Conservation (phyloP, 2,329 filamentous ascomycete species). For the Aspergillus aculeatinus region DNA sequence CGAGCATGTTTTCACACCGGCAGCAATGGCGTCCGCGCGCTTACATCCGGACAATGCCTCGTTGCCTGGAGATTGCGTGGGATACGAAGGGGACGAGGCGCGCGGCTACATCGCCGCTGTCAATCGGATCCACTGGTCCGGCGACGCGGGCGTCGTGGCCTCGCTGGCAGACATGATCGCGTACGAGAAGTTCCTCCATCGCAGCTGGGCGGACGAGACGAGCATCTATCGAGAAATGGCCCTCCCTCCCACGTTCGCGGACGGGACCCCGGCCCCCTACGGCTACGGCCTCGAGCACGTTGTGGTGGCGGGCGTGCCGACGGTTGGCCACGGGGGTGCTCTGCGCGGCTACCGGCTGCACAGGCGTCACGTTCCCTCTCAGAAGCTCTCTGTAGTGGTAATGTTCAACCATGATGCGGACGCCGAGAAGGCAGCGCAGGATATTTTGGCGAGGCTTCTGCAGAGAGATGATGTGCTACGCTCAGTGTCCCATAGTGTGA, state of each 20-base stretch:
- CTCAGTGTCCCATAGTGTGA: conserved; percentile 10
- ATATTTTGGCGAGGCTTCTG: conserved; percentile 29
- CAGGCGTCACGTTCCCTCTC: conserved; percentile 36
- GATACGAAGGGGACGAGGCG: conserved; percentile 45
- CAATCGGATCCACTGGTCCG: conserved; percentile 49
- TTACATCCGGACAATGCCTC: conserved; percentile 40
- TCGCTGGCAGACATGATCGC: conserved; percentile 49
- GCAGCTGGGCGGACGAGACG: conserved; percentile 27
- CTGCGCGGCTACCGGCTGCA: conserved; percentile 43
- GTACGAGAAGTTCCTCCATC: conserved; percentile 45
- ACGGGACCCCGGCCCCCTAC: conserved; percentile 40
- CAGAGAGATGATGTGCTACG: conserved; percentile 20
- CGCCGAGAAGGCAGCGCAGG: conserved; percentile 25
- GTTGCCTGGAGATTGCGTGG: conserved; percentile 42
- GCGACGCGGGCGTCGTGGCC: conserved; percentile 47
- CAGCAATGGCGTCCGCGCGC: conserved; percentile 44
- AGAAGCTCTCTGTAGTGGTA: conserved; percentile 41
- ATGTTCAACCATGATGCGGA: conserved; percentile 43
- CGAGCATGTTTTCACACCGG: conserved; percentile 42
- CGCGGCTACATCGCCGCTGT: conserved; percentile 37
- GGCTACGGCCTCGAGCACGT: conserved; percentile 37
- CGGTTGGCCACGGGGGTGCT: conserved; percentile 44
- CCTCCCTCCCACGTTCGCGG: conserved; percentile 29
- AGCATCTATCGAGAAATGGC: conserved; percentile 38
- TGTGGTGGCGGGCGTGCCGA: conserved; percentile 26